phyloP scores from a whole-genome alignment of 306 rosid genomes.

The Citrullus amarus region DNA sequence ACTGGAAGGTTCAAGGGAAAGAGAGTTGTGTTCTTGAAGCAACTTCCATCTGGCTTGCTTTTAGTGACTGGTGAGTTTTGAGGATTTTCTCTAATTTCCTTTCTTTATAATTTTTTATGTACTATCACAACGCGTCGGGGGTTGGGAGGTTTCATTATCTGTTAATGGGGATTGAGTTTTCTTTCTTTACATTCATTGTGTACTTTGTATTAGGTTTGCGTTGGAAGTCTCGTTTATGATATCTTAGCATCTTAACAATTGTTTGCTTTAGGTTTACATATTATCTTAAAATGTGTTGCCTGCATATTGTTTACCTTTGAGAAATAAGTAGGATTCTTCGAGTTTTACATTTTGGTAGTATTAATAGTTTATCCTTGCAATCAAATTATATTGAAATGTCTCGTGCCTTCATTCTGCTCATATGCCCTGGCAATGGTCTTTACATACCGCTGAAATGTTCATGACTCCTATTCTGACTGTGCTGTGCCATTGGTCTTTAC shows the following conservation, averaged over 20 bases:
- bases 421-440: not conserved
- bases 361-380: not conserved
- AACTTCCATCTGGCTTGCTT: slow-evolving; percentile 69
- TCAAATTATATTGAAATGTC: not conserved
- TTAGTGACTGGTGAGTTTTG: slow-evolving; percentile 42
- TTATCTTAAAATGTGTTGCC: not conserved
- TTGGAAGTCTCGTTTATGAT: not conserved
- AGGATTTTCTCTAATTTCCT: not conserved
- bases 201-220: not conserved
- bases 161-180: not conserved
- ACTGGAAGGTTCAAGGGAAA: slow-evolving; percentile 73
- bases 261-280: not conserved
- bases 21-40: slow-evolving; percentile 64
- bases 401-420: not conserved
- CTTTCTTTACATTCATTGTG: not conserved
- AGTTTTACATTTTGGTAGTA: not conserved
- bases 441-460: not conserved
- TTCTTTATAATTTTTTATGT: not conserved
- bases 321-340: not conserved
- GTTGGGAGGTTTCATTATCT: not conserved
- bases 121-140: not conserved
- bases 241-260: not conserved
- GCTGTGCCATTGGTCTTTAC: no score
- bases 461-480: not conserved
- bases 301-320: not conserved